Evolutionary conservation across 306 rosid species (phyloP), one percentile per base, ranked within the genome.

Genomic region (Heteromeles arbutifolia): DNA sequence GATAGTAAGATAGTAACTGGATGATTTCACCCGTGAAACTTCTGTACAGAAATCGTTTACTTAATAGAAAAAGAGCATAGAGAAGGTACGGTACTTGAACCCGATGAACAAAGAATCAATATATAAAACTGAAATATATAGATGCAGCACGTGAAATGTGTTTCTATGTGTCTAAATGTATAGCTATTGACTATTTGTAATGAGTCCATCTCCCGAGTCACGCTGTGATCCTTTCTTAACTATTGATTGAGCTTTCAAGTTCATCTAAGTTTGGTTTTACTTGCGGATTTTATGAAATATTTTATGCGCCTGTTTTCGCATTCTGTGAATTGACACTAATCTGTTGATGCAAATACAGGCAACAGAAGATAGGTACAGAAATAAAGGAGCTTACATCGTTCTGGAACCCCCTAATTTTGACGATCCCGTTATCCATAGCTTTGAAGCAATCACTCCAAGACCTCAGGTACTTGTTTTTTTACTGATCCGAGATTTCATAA

Each of bases 361-460:
- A 50, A 80, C 96, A 6, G 78, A 83, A 61, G 77, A 87, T 63
- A 90, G 97, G 80, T 87, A 84, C 77, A 83, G 89, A 81, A 90
- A 90, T 73, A 92, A 87, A 79, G 97, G 94, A 53, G 93, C 97
- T n/a, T 92, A 90, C 81, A 77, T 90, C 72, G 88, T 92, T 69
- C 87, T 92, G 65, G 86, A 87, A 80, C 80, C 92, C 67, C 96
- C 97, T 1, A 84, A 85, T 84, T 92, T 83, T 69, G 97, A 90
- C 79, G 78, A 80, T 86, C 96, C 97, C 11, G 75, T 77, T 67
- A 86, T 92, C 79, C 92, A 78, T 79, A 84, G 84, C 79, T 92
- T 90, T 64, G 86, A 84, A 75, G 97, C 96, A 31, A 79, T 90
- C 72, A 76, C 91, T 39, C 96, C 97, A 29, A 87, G 96, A 63